Evolutionary conservation across 2,329 filamentous ascomycete species (phyloP).

Genomic region (Elsinoe necatrix): DNA sequence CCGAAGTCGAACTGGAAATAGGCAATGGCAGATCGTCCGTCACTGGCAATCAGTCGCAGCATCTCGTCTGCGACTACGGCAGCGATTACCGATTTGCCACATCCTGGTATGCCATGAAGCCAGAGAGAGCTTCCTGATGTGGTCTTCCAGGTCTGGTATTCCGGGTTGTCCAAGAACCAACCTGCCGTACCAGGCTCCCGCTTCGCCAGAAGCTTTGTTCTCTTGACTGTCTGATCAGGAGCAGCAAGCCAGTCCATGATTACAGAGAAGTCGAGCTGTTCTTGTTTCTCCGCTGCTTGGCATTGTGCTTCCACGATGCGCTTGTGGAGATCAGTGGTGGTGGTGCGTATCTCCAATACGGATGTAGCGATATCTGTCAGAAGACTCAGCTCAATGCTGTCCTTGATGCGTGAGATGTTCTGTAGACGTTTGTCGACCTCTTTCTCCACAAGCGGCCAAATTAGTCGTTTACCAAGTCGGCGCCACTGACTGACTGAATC

Average conservation of each 20-base stretch:
- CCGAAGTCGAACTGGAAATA: background rate
- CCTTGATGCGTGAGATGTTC: background rate
- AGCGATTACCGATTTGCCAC: slow-evolving; percentile 1
- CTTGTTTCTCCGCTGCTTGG: background rate
- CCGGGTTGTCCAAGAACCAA: background rate
- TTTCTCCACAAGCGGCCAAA: background rate
- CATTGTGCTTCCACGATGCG: background rate
- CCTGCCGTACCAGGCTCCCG: background rate
- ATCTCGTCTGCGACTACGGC: background rate
- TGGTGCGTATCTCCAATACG: background rate
- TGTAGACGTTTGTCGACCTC: background rate
- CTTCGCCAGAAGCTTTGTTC: background rate
- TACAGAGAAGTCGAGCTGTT: background rate
- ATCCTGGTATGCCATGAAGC: background rate
- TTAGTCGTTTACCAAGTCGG: background rate
- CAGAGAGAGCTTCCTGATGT: background rate
- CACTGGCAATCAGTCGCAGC: background rate
- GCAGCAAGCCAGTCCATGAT: background rate
- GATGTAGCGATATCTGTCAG: background rate
- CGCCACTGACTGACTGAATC: background rate
- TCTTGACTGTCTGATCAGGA: background rate
- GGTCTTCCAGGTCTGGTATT: background rate
- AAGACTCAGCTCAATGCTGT: background rate
- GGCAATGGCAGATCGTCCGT: background rate
- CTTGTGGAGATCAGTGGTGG: background rate